Conservation (phyloP, 2,329 filamentous ascomycete genomes). For the Paraphaeosphaeria sporulosa region DNA sequence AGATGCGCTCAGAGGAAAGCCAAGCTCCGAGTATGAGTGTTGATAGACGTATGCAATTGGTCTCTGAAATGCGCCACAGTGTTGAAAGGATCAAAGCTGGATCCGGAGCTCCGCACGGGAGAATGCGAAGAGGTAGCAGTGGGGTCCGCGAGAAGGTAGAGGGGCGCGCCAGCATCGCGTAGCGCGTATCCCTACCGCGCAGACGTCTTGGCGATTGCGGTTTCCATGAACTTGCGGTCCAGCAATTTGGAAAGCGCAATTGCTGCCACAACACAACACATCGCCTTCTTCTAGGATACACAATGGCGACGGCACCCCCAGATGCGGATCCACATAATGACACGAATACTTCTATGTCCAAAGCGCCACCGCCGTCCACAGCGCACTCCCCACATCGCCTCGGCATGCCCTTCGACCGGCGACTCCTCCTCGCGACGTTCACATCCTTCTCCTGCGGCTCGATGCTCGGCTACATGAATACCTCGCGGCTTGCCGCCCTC, state of each 20-base stretch:
- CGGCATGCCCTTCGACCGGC: constrained; percentile 69
- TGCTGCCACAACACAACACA: background rate
- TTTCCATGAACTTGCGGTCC: background rate
- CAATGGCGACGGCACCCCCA: constrained; percentile 13
- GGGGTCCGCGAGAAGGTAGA: background rate
- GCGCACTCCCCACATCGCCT: constrained; percentile 51
- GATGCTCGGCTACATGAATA: constrained; percentile 59
- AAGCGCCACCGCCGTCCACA: constrained; percentile 15
- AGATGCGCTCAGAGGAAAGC: background rate
- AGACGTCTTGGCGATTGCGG: constrained; percentile 2
- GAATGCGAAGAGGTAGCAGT: background rate
- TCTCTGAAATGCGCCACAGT: background rate
- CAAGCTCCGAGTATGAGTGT: no score
- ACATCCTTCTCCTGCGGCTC: constrained; percentile 74
- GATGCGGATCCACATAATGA: constrained; percentile 3
- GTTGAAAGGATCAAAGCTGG: background rate
- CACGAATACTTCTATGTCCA: background rate
- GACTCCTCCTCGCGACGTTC: constrained; percentile 70
- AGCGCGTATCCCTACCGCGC: background rate
- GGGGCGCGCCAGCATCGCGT: constrained; percentile 5
- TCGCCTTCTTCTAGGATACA: background rate
- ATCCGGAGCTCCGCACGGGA: background rate
- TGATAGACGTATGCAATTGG: no score
- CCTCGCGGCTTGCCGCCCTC: constrained; percentile 75
- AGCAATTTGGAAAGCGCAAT: background rate